Evolutionary conservation across 108 stramenopile species (phyloP), one percentile per base, ranked within the genome.

Genomic region (Fistulifera pelliculosa): DNA sequence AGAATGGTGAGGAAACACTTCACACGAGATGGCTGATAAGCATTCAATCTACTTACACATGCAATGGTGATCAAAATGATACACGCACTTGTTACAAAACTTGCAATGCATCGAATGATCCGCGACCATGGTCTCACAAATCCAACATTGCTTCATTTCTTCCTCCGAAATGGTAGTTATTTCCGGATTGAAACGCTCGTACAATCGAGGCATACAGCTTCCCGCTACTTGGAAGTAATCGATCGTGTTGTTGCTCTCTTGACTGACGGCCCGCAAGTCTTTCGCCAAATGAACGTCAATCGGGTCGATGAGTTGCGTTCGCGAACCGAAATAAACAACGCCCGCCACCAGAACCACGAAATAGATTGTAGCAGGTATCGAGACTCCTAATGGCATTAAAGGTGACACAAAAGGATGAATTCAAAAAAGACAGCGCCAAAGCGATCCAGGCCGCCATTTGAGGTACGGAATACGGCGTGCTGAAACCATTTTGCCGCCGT

Each of bases 41-140:
- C 31, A 3, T 8, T 22, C 11, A 11, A 8, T 45, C 1, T 26
- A 74, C 73, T 58, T 65, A 74, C 74, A 96, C 62, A 82, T 74
- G 70, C 95, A 96, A 63, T 96, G 95, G 66, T 96, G 95, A 67
- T 96, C 95, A 62, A 96, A 96, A n/a, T 68, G 59, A 43, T 62
- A 58, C 16, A 94, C 90, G 66, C 95, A 96, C 61, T 96, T 96
- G 62, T 96, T 77, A 65, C 95, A 96, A 55, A 79, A 94, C 58
- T 92, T 85, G 79, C 95, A 96, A 54, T 96, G 95, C 90, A 92
- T 93, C 39, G 85, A 77, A 45, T 81, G 56, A 19, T 63, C 53
- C 38, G 65, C 57, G 7, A 91, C 90, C 38, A 81, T 66, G 26
- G 61, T 62, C 27, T 81, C 75, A 59, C 94, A 94, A 17, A 91